Percentiles rank a stretch among this genome's conserved stretches.
Conservation (phyloP, 225 moss, liverwort and hornwort species). For the Physcomitrium patens region DNA sequence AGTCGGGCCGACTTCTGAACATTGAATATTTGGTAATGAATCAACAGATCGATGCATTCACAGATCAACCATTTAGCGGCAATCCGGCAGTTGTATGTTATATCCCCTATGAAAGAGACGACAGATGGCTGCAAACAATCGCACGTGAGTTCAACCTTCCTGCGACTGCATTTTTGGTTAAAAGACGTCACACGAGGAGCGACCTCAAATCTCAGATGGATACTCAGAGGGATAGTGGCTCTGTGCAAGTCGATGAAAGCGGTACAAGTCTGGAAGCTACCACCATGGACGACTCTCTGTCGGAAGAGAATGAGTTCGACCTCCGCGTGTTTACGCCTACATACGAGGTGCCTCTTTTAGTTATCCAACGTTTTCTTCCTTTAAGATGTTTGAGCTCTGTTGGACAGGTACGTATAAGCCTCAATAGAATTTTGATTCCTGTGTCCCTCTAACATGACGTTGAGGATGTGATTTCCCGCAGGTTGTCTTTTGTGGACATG, state of each 20-base stretch:
- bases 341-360: slow-evolving; percentile 61
- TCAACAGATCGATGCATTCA: slow-evolving; percentile 85
- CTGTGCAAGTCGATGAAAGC: slow-evolving; percentile 54
- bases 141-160: slow-evolving; percentile 85
- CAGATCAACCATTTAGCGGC: slow-evolving; percentile 87
- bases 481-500: slow-evolving; percentile 47
- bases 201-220: slow-evolving; percentile 35
- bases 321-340: slow-evolving; percentile 89
- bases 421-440: not conserved
- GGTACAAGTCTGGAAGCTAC: slow-evolving; percentile 47
- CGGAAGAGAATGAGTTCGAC: slow-evolving; percentile 84
- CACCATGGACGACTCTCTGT: slow-evolving; percentile 25
- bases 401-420: not conserved
- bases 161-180: slow-evolving; percentile 91
- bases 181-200: slow-evolving; percentile 62
- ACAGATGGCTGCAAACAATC: slow-evolving; percentile 86
- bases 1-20: slow-evolving; percentile 32
- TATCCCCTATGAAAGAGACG: slow-evolving; percentile 88
- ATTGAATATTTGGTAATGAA: slow-evolving; percentile 39
- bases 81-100: slow-evolving; percentile 97
- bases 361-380: not conserved
- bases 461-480: slow-evolving; percentile 23
- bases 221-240: slow-evolving; percentile 40
- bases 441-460: no score
- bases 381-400: slow-evolving; percentile 5